Base-by-base conservation (phyloP, 2,329 filamentous ascomycete species). In the Mariannaea sp. region DNA sequence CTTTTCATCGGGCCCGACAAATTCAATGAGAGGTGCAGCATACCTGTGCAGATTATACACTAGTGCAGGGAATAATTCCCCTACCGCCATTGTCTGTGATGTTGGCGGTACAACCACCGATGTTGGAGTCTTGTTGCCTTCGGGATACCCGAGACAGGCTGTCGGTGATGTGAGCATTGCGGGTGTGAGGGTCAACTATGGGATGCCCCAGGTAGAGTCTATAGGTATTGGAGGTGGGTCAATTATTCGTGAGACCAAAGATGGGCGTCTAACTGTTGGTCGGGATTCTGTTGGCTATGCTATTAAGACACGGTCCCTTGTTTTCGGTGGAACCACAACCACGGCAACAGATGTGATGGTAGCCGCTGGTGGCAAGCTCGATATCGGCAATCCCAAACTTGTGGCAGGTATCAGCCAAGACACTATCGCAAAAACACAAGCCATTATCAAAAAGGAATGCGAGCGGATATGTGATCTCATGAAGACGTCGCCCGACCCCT, bases 101-200 rank as follows among this genome's bases (percentile, higher is more conserved):
- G 80, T 87, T 43, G 84, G 84, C 2, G 84, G 84, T 2, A 88
- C 85, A 0, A 87, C 84, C 0, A 81, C 83, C 0, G 84, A 87
- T 7, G 80, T 85, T 10, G 83, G 84, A 0, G 67, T 85, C 1
- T 65, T 87, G 3, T 74, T 84, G 9, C 32, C 40, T 26, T 41
- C 40, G n/a, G 46, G 46, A 17, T 49, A 41, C 27, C 46, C 46
- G 5, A 26, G 46, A 40, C 46, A 49, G 36, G 46, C 46, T n/a
- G 46, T 35, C n/a, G 46, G 35, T 26, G 40, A 49, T 26, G 40
- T 36, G 13, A 35, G 40, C 19, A 47, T 47, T 22, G 22, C 44
- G 0, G 57, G 57, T 0, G 50, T 57, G 2, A 38, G 55, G 5
- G 51, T 43, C 9, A 57, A 57, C 16, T 59, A 55, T 41, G 26